phyloP scores from a whole-genome alignment of 345 rosid genomes.

The Populus davidiana region DNA sequence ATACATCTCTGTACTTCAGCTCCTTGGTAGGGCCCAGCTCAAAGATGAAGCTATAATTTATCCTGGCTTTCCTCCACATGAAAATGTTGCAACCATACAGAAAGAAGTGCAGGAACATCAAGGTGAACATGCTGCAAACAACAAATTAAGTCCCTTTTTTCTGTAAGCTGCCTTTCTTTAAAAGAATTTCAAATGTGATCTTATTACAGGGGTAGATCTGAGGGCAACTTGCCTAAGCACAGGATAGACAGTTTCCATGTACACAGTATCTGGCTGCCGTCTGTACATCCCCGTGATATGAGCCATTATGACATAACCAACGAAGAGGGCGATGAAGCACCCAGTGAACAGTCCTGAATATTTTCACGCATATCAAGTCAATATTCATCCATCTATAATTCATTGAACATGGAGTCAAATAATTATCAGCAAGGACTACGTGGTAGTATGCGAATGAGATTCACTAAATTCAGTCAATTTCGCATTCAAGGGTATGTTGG shows the following conservation, averaged over 20 bases:
- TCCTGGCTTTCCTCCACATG: conserved; percentile 86
- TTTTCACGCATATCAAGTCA: conserved; percentile 11
- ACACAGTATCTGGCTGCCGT: conserved; percentile 56
- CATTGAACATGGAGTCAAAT: neutral
- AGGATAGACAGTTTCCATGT: conserved; percentile 96
- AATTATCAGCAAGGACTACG: neutral
- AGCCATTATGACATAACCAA: conserved; percentile 85
- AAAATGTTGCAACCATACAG: conserved; percentile 94
- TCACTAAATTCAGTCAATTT: neutral
- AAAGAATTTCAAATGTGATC: neutral
- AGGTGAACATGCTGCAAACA: conserved; percentile 86
- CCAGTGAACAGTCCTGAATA: conserved; percentile 87
- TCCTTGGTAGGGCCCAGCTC: conserved; percentile 77
- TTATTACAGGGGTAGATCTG: conserved; percentile 1
- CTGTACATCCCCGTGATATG: conserved; percentile 80
- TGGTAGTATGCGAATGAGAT: neutral
- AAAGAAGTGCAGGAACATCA: conserved; percentile 79
- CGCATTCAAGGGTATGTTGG: neutral
- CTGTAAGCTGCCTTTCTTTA: neutral
- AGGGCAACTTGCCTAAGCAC: conserved; percentile 71
- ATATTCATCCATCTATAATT: neutral
- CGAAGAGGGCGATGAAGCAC: conserved; percentile 81
- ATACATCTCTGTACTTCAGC: conserved; percentile 85
- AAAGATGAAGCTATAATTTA: conserved; percentile 88
- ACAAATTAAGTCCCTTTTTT: conserved; percentile 7